Evolutionary conservation across 176 grass and related monocot genomes (phyloP).

Genomic region (Carex kokanica): DNA sequence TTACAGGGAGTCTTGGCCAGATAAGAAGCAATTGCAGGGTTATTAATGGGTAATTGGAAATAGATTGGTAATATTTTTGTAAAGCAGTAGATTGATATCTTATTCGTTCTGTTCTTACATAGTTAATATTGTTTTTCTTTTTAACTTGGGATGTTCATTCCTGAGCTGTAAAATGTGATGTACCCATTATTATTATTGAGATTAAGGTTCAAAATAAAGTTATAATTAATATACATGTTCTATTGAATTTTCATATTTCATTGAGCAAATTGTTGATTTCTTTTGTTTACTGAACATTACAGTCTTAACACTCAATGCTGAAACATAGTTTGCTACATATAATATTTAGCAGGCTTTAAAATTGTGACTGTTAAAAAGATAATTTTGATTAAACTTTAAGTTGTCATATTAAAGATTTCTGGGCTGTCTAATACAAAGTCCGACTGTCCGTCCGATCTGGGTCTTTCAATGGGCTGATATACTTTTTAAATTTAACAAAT

Average conservation of each 20-base stretch:
- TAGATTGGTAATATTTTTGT: conserved; percentile 1
- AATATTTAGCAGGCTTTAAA: neutral
- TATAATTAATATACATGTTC: neutral
- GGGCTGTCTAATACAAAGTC: neutral
- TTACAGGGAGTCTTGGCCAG: conserved; percentile 56
- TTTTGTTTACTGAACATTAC: neutral
- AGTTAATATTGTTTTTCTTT: neutral
- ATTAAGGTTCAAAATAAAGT: conserved; percentile 17
- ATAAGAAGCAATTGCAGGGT: conserved; percentile 69
- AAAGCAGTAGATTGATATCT: conserved; percentile 25
- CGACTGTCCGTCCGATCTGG: neutral
- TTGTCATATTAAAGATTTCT: neutral
- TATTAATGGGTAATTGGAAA: conserved; percentile 25
- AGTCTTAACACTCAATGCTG: neutral
- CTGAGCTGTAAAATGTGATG: conserved; percentile 8
- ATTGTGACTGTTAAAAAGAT: neutral
- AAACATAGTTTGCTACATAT: neutral
- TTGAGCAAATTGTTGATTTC: neutral
- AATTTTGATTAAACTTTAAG: neutral
- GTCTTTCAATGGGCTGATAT: neutral
- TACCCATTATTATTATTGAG: neutral
- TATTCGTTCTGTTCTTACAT: conserved; percentile 34
- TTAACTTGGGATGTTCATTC: neutral
- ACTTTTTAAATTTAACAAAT: neutral
- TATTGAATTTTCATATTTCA: neutral